Conservation (phyloP, 495 filamentous ascomycete genomes). For the Monascus purpureus region DNA sequence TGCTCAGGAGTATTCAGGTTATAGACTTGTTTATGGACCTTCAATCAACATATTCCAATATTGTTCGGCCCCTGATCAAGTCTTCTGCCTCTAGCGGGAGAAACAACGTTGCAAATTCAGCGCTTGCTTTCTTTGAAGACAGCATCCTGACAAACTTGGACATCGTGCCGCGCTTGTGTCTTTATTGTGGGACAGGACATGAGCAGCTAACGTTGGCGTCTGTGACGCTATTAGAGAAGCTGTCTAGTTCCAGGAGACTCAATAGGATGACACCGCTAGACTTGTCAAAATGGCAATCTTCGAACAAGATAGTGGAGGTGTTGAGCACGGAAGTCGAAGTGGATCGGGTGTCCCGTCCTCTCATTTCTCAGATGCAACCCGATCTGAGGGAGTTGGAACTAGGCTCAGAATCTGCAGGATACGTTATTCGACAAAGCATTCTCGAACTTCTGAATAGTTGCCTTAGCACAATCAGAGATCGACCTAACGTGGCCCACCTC, state of each 20-base stretch:
- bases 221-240: conserved; percentile 66
- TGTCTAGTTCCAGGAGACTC: conserved; percentile 69
- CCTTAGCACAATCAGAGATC: conserved; percentile 50
- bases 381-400: conserved; percentile 48
- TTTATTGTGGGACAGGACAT: conserved; percentile 72
- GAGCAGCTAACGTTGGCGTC: conserved; percentile 60
- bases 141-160: conserved; percentile 67
- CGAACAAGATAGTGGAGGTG: conserved; percentile 67
- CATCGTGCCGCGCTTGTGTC: conserved; percentile 62
- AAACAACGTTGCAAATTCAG: conserved; percentile 47
- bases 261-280: conserved; percentile 33
- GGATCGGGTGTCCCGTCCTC: conserved; percentile 50
- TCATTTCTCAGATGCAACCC: conserved; percentile 49
- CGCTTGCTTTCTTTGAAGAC: conserved; percentile 80
- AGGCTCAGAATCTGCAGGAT: conserved; percentile 48
- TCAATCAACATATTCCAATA: conserved; percentile 80
- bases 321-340: conserved; percentile 57
- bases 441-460: conserved; percentile 72
- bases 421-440: conserved; percentile 62
- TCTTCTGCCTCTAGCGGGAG: conserved; percentile 28
- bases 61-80: conserved; percentile 66
- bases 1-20: conserved; percentile 64
- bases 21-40: conserved; percentile 68
- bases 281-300: conserved; percentile 38
- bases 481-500: conserved; percentile 76